A percentile compares a stretch with the other conserved stretches of the same genome.
phyloP scores from a whole-genome alignment of 2,329 filamentous ascomycete genomes.

The Pseudogymnoascus sp. region DNA sequence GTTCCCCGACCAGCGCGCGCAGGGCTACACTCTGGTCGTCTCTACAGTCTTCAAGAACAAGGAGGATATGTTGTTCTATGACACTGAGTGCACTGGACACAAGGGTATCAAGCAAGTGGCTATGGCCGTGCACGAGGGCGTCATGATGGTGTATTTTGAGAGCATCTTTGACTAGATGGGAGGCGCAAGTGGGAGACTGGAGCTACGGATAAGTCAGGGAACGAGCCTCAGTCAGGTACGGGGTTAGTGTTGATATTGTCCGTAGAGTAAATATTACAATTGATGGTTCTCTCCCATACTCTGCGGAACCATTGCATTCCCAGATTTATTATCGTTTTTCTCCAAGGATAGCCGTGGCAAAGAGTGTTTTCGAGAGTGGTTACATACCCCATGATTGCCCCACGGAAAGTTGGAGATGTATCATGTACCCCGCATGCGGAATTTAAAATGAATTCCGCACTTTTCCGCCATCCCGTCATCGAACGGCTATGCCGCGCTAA shows the following conservation, averaged over 20 bases:
- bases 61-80: slow-evolving; percentile 51
- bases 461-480: slow-evolving; percentile 3
- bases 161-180: slow-evolving; percentile 1
- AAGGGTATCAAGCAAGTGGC: slow-evolving; percentile 33
- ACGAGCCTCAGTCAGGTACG: not conserved
- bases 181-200: not conserved
- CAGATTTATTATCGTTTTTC: not conserved
- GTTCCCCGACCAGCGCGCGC: slow-evolving; percentile 39
- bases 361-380: not conserved
- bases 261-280: not conserved
- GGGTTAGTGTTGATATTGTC: not conserved
- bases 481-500: slow-evolving; percentile 2
- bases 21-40: slow-evolving; percentile 45
- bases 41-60: slow-evolving; percentile 44
- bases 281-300: not conserved
- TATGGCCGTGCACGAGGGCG: slow-evolving; percentile 13
- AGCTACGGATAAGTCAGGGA: not conserved
- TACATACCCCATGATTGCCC: not conserved
- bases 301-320: not conserved
- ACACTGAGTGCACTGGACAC: slow-evolving; percentile 46
- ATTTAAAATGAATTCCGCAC: not conserved
- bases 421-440: not conserved
- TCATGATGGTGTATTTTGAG: slow-evolving; percentile 17
- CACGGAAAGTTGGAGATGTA: not conserved
- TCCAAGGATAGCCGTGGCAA: not conserved